These are phyloP conservation scores for Tephrocybe sp. DNA, from an alignment of 768 basidiomycete species.

Conservation along the genomic window DNA sequence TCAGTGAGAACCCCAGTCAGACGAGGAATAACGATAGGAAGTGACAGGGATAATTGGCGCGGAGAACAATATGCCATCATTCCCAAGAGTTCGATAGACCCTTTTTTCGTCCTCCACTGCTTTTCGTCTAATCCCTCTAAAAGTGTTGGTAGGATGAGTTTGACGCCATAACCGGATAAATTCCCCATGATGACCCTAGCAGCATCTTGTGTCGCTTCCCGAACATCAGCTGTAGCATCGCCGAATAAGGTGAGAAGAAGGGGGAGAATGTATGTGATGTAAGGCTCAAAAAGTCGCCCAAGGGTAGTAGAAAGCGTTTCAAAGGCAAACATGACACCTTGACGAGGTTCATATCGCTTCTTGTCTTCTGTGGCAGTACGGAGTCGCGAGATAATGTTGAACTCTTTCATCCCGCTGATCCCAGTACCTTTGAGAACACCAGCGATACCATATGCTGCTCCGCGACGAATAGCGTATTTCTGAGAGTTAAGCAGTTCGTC, in stretches of 20 bases:
- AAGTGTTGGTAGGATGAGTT: constrained; percentile 88
- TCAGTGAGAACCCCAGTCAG: constrained; percentile 94
- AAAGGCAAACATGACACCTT: constrained; percentile 93
- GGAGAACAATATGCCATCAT: constrained; percentile 99
- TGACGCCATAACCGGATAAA: constrained; percentile 92
- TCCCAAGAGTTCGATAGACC: constrained; percentile 93
- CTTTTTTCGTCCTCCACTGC: constrained; percentile 97
- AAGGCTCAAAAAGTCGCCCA: constrained; percentile 91
- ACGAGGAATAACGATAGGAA: constrained; percentile 96
- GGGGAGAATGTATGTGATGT: constrained; percentile 80
- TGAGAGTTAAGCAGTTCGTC: constrained; percentile 71
- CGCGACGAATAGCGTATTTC: constrained; percentile 94
- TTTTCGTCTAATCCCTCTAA: constrained; percentile 94
- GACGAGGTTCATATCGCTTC: constrained; percentile 79
- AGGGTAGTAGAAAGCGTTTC: constrained; percentile 87
- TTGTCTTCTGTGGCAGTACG: constrained; percentile 83
- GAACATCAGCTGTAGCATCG: constrained; percentile 81
- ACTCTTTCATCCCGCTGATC: constrained; percentile 80
- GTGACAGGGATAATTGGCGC: constrained; percentile 87
- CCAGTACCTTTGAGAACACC: constrained; percentile 93
- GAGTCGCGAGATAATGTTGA: constrained; percentile 71
- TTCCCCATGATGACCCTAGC: constrained; percentile 93
- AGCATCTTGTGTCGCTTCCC: constrained; percentile 91
- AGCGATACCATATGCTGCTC: constrained; percentile 94
- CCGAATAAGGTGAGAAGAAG: constrained; percentile 83